Conservation (phyloP, 2,329 filamentous ascomycete species). For the Penicillium expansum region DNA sequence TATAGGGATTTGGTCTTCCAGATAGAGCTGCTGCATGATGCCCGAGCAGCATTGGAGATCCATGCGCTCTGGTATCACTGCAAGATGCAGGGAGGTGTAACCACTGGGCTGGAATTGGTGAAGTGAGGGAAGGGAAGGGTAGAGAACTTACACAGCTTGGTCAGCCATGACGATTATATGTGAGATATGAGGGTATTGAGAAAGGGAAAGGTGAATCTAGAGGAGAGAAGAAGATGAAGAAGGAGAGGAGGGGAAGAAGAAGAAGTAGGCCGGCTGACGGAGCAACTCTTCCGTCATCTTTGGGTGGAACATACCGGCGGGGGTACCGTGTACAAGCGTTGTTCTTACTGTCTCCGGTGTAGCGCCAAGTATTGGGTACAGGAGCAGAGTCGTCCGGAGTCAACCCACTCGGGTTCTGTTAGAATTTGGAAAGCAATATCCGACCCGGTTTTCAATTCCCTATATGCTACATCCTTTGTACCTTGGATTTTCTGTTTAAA, state of each 20-base stretch:
- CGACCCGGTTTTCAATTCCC: conserved; percentile 11
- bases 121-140: conserved; percentile 10
- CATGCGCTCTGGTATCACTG: not conserved
- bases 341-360: conserved; percentile 19
- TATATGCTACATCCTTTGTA: not conserved
- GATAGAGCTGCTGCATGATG: conserved; percentile 1
- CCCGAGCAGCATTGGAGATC: conserved; percentile 2
- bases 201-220: conserved; percentile 19
- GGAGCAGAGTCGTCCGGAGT: conserved; percentile 40
- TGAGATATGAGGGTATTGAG: conserved; percentile 11
- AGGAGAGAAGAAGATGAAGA: conserved; percentile 24
- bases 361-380: conserved; percentile 24
- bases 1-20: not conserved
- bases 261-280: conserved; percentile 33
- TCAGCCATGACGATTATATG: conserved; percentile 40
- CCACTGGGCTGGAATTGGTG: conserved; percentile 2
- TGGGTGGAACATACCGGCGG: conserved; percentile 27
- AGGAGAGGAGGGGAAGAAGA: conserved; percentile 25
- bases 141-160: conserved; percentile 45
- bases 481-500: not conserved
- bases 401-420: conserved; percentile 26
- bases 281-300: conserved; percentile 37
- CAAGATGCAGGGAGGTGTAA: not conserved
- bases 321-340: conserved; percentile 12
- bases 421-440: conserved; percentile 14